phyloP scores from a whole-genome alignment of 2,329 filamentous ascomycete genomes.

The Fusarium sp. region DNA sequence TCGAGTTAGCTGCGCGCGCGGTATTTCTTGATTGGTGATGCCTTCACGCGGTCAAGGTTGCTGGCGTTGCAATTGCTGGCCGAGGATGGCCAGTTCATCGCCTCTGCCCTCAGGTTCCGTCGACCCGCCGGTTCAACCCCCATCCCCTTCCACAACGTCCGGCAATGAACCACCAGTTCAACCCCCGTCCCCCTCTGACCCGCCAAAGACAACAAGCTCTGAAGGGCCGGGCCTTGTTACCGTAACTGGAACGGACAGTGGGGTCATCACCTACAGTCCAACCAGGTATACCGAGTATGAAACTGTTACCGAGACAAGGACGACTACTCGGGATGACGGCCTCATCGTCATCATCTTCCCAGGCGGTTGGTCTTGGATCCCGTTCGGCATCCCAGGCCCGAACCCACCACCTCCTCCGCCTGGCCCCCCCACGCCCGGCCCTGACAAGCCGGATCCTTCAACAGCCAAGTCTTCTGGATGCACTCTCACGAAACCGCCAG shows the following conservation, averaged over 20 bases:
- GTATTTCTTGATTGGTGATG: too few relatives aligned
- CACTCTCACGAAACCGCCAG: background rate
- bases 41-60: too few relatives aligned
- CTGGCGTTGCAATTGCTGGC: too few relatives aligned
- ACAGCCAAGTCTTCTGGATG: background rate
- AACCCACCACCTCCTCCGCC: background rate
- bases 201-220: background rate
- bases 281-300: background rate
- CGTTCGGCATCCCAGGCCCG: background rate
- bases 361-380: background rate
- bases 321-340: background rate
- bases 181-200: background rate
- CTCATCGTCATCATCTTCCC: background rate
- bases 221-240: background rate
- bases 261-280: background rate
- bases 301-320: background rate
- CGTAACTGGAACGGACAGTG: background rate
- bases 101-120: background rate
- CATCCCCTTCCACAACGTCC: too few relatives aligned
- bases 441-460: background rate
- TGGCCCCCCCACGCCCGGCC: background rate
- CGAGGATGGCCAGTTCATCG: background rate
- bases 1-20: too few relatives aligned
- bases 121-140: background rate
- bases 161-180: background rate